phyloP scores from a whole-genome alignment of 805 yeast genomes.

The Candida stauntonica region DNA sequence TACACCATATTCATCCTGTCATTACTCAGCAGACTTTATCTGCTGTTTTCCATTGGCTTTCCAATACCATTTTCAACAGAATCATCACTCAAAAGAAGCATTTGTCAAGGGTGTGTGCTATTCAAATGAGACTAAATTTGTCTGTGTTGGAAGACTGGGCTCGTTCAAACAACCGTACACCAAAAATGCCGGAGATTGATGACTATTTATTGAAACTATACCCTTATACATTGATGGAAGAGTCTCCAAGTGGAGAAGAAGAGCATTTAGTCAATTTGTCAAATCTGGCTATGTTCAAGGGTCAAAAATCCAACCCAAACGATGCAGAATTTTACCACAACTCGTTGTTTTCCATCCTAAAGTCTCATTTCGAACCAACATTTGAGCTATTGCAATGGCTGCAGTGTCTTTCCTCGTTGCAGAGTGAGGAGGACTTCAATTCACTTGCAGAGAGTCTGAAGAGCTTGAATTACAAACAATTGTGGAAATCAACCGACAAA shows the following conservation, averaged over 20 bases:
- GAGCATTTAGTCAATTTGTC: conserved; percentile 2
- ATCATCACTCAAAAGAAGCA: conserved; percentile 64
- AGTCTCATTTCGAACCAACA: conserved; percentile 63
- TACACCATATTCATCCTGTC: conserved; percentile 76
- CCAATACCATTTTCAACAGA: conserved; percentile 67
- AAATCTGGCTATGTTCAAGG: conserved; percentile 14
- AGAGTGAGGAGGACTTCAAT: conserved; percentile 58
- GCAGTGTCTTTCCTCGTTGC: conserved; percentile 74
- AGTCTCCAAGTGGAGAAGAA: conserved; percentile 17
- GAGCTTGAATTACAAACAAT: conserved; percentile 60
- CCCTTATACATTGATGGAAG: conserved; percentile 34
- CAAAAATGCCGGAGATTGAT: conserved; percentile 33
- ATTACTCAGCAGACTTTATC: conserved; percentile 76
- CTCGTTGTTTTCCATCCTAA: conserved; percentile 61
- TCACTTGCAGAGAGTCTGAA: conserved; percentile 50
- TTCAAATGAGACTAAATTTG: conserved; percentile 83
- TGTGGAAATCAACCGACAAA: conserved; percentile 63
- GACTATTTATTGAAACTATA: conserved; percentile 34
- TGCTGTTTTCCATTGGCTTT: conserved; percentile 73
- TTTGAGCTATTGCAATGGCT: conserved; percentile 85
- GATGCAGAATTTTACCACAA: conserved; percentile 59
- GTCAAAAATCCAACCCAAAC: conserved; percentile 35
- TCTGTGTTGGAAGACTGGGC: conserved; percentile 94
- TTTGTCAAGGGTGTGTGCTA: conserved; percentile 76
- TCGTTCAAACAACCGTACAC: conserved; percentile 35